A percentile compares a stretch with the other conserved stretches of the same genome.
These are phyloP conservation scores for Nymphaea colorata DNA, from an alignment of 164 flowering plant genomes.

Conservation along the genomic window DNA sequence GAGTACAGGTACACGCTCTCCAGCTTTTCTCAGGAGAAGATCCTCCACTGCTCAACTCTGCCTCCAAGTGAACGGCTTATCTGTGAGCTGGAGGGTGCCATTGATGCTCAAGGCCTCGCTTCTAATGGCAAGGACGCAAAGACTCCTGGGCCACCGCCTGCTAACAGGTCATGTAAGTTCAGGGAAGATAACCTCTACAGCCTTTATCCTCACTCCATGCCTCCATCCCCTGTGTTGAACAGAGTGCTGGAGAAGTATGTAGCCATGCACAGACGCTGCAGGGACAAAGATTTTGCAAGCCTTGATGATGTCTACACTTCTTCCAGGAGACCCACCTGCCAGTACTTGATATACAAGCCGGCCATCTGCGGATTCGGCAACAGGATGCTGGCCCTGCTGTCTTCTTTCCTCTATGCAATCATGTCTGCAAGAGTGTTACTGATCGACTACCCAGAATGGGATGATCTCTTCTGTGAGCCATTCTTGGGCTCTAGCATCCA, in stretches of 20 bases:
- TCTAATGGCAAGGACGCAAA: not conserved
- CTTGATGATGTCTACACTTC: not conserved
- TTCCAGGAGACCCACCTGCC: not conserved
- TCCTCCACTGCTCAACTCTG: not conserved
- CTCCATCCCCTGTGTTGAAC: too few relatives aligned
- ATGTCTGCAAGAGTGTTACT: not conserved
- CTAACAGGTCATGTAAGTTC: not conserved
- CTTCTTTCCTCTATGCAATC: constrained; percentile 1
- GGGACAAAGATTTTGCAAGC: not conserved
- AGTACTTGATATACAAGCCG: not conserved
- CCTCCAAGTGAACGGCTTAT: not conserved
- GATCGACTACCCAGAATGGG: constrained; percentile 1
- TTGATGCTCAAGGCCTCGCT: not conserved
- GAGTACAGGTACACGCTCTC: not conserved
- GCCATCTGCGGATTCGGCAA: not conserved
- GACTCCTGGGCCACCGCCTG: not conserved
- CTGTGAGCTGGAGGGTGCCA: not conserved
- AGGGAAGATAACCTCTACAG: not conserved
- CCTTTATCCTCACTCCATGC: not conserved
- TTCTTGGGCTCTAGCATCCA: not conserved
- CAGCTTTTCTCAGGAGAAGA: not conserved
- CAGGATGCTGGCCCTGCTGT: not conserved
- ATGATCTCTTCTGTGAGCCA: constrained; percentile 1
- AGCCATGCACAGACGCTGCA: not conserved
- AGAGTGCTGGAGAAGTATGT: too few relatives aligned